Conservation (phyloP, 2,329 filamentous ascomycete species). For the Hortaea werneckii region DNA sequence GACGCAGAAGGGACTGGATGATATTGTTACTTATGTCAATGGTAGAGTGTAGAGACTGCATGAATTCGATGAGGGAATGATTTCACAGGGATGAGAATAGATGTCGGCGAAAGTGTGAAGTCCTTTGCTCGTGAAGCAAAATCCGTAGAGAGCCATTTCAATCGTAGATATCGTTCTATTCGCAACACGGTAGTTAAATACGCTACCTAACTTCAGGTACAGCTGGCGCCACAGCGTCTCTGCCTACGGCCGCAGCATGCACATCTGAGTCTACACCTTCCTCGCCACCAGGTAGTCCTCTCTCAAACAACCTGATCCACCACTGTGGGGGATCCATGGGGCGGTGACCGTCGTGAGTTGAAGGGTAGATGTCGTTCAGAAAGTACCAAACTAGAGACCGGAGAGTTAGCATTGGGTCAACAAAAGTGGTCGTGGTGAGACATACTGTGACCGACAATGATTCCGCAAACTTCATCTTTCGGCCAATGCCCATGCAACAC, state of each 20-base stretch:
- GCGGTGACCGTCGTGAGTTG: slow-evolving; percentile 71
- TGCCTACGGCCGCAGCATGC: slow-evolving; percentile 20
- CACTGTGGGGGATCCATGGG: slow-evolving; percentile 82
- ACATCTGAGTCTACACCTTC: slow-evolving; percentile 13
- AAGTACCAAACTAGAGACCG: slow-evolving; percentile 71
- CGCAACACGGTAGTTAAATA: background rate
- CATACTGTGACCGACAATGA: slow-evolving; percentile 74
- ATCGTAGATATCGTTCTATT: background rate
- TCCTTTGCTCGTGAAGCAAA: no score
- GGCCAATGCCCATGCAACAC: slow-evolving; percentile 83
- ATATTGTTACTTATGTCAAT: slow-evolving; percentile 31
- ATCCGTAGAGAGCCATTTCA: no score
- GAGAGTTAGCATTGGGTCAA: background rate
- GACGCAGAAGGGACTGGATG: slow-evolving; percentile 29
- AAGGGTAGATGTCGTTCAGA: slow-evolving; percentile 92
- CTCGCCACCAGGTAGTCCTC: slow-evolving; percentile 13
- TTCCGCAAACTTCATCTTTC: slow-evolving; percentile 92
- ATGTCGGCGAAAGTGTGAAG: no score
- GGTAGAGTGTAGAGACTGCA: slow-evolving; percentile 10
- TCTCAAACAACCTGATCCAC: slow-evolving; percentile 79
- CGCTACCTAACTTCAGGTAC: slow-evolving; percentile 16
- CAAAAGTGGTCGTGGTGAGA: background rate
- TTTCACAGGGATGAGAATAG: no score
- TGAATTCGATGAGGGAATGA: no score
- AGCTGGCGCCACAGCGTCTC: slow-evolving; percentile 19